Base-by-base conservation (phyloP, 106 monocot species). In the Ottelia alismoides region DNA sequence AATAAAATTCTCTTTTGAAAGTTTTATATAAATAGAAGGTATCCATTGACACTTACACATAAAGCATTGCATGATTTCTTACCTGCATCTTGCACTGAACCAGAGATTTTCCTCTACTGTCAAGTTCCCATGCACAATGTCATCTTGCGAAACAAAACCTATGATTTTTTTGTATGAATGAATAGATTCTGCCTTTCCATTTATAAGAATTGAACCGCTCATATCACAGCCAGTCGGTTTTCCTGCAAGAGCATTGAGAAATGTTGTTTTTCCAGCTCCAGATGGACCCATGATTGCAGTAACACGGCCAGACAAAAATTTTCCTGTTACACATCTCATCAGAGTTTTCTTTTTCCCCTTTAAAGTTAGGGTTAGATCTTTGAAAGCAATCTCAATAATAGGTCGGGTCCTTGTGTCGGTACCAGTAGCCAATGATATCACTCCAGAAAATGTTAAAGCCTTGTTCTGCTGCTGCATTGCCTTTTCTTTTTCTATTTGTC, bases 401-500 rank as follows among this genome's bases (percentile, higher is more conserved):
- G 77, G 77, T 47, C 85, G 70, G n/a, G 51, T 68, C 59, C 53
- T 64, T 16, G 51, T 53, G 1, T 65, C 75, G 18, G 44, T 66
- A 25, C 78, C 68, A 32, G 74, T 65, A 21, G 74, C 80, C 70
- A 80, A 67, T 32, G 70, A 29, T 35, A 86, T 67, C 11, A 80
- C 73, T 30, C 76, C 74, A 46, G 73, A 74, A 55, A 86, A 86
- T 19, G 80, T 77, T 25, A 80, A 23, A 31, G 79, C 47, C 52
- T 71, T 66, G 68, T 85, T 67, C 49, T 73, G 57, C 28, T 76
- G 49, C 25, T 76, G 68, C 45, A 66, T 50, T 21, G 66, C 66
- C 49, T 86, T 86, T 51, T 86, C 85, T 63, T 74, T 77, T 64
- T 80, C 87, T 48, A 87, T 82, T 55, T 87, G 81, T 30, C 82